A percentile compares a stretch with the other conserved stretches of the same genome.
These are phyloP conservation scores for Aegilops bicornis DNA, from an alignment of 176 grass and related monocot genomes.

Conservation along the genomic window DNA sequence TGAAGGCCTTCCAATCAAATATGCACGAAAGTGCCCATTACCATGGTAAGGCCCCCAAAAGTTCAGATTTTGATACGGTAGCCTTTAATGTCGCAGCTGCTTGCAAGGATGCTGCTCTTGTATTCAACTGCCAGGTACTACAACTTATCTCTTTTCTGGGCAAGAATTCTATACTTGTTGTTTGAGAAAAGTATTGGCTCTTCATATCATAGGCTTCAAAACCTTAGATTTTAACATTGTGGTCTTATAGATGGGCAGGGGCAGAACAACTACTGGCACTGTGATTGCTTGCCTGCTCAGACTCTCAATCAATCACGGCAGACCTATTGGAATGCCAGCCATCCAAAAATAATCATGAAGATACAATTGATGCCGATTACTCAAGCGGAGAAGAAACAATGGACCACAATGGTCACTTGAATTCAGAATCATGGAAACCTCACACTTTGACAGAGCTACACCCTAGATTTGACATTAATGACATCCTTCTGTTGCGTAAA, in stretches of 20 bases:
- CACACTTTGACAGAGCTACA: constrained; percentile 38
- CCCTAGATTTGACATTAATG: constrained; percentile 77
- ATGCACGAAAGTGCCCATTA: constrained; percentile 97
- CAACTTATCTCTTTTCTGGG: constrained; percentile 14
- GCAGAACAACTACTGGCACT: constrained; percentile 95
- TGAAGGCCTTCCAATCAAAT: constrained; percentile 87
- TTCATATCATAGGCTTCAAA: constrained; percentile 19
- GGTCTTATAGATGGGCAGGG: constrained; percentile 82
- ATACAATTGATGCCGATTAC: constrained; percentile 41
- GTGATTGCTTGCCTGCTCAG: constrained; percentile 93
- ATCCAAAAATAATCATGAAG: constrained; percentile 51
- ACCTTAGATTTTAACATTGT: constrained; percentile 29
- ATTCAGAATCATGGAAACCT: constrained; percentile 49
- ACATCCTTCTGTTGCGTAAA: constrained; percentile 93
- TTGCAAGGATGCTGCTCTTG: constrained; percentile 69
- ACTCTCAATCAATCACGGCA: constrained; percentile 76
- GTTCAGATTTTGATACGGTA: constrained; percentile 94
- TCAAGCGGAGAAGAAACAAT: constrained; percentile 74
- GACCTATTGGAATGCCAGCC: constrained; percentile 68
- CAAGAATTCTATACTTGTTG: constrained; percentile 12
- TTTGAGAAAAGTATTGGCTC: neutral
- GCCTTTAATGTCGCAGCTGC: constrained; percentile 72
- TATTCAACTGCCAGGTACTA: constrained; percentile 96
- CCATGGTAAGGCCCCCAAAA: constrained; percentile 99
- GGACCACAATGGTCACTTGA: constrained; percentile 49